phyloP scores from a whole-genome alignment of 495 filamentous ascomycete species.

The Aspergillus ellipticus region DNA sequence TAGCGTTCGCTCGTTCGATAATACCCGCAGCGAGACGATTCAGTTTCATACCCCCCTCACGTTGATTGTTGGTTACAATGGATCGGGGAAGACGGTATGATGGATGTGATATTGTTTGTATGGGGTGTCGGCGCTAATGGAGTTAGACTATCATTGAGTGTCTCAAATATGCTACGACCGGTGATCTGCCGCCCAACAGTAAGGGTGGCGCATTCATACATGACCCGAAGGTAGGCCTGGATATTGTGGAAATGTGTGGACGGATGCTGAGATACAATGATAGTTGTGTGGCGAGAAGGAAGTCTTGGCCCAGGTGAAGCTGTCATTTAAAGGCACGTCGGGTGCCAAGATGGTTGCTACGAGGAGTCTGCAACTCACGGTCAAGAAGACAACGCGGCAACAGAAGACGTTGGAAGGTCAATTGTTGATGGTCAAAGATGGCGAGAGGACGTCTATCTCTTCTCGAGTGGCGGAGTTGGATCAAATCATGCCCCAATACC shows the following conservation, averaged over 20 bases:
- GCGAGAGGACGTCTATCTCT: constrained; percentile 75
- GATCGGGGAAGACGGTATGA: constrained; percentile 83
- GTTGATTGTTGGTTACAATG: constrained; percentile 94
- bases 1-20: constrained; percentile 90
- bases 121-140: neutral
- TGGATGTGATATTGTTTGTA: neutral
- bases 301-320: constrained; percentile 85
- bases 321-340: constrained; percentile 73
- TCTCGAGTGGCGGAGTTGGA: constrained; percentile 76
- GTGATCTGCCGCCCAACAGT: constrained; percentile 89
- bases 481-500: constrained; percentile 74
- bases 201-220: constrained; percentile 94
- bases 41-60: constrained; percentile 87
- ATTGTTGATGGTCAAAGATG: constrained; percentile 69
- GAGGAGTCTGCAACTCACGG: constrained; percentile 75
- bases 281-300: constrained; percentile 85
- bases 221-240: constrained; percentile 68
- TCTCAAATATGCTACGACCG: constrained; percentile 96
- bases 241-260: neutral
- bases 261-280: constrained; percentile 4
- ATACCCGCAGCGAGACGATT: constrained; percentile 71
- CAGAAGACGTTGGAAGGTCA: constrained; percentile 78
- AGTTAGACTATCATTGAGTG: constrained; percentile 91
- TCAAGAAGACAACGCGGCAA: constrained; percentile 73
- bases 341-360: constrained; percentile 76